A percentile compares a stretch with the other conserved stretches of the same genome.
phyloP scores from a whole-genome alignment of 2,329 filamentous ascomycete species.

The Ophiocordyceps camponoti-saundersi region DNA sequence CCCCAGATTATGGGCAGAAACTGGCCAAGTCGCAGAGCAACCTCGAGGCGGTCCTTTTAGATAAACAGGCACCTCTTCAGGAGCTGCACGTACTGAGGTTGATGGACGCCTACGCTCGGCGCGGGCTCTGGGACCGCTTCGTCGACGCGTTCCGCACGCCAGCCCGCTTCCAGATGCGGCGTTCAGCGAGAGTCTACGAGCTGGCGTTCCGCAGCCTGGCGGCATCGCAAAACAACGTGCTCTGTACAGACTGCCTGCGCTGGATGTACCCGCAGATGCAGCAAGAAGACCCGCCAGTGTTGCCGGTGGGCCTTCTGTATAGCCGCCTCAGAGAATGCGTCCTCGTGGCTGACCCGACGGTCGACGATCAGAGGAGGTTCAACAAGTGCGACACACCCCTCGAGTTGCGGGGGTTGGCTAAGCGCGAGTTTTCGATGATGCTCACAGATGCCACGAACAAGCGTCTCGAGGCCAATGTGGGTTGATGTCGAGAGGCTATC shows the following conservation, averaged over 20 bases:
- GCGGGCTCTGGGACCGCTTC: conserved; percentile 35
- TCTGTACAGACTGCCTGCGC: conserved; percentile 30
- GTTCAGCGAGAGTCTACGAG: conserved; percentile 36
- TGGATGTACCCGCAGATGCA: conserved; percentile 42
- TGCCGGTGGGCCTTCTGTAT: conserved; percentile 26
- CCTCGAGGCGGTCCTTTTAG: conserved; percentile 26
- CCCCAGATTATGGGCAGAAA: conserved; percentile 12
- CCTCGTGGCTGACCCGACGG: conserved; percentile 32
- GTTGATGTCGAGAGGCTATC: background rate
- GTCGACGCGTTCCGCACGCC: conserved; percentile 44
- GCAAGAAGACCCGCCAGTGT: conserved; percentile 33
- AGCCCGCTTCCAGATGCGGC: conserved; percentile 27
- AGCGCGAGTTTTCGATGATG: background rate
- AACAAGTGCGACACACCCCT: too few species aligned
- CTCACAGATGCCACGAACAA: background rate
- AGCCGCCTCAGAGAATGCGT: conserved; percentile 33
- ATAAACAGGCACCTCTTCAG: conserved; percentile 19
- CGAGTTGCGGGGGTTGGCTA: background rate
- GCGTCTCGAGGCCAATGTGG: background rate
- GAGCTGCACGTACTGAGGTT: conserved; percentile 21
- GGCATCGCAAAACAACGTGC: conserved; percentile 20
- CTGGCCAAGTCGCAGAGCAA: conserved; percentile 23
- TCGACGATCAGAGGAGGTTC: too few species aligned
- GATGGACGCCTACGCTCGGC: conserved; percentile 27
- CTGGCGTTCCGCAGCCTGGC: conserved; percentile 33